Evolutionary conservation across 2,329 filamentous ascomycete genomes (phyloP).

Genomic region (Colletotrichum costaricense): DNA sequence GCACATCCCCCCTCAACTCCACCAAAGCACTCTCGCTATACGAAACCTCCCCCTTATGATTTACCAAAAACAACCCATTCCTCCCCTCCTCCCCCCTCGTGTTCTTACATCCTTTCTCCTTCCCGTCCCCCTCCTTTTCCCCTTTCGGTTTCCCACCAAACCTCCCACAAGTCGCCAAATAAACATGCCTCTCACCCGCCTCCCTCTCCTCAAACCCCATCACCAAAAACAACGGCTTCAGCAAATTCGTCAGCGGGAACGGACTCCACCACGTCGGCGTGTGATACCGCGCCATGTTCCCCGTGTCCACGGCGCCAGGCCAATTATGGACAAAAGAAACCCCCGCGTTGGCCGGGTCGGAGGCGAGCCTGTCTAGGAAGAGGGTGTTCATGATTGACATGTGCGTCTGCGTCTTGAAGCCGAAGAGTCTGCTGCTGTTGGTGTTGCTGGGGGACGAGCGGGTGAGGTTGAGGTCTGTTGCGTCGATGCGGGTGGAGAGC

Average conservation of each 20-base stretch:
- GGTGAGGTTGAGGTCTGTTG: constrained; percentile 40
- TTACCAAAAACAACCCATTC: constrained; percentile 24
- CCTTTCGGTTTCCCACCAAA: constrained; percentile 14
- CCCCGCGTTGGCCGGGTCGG: constrained; percentile 22
- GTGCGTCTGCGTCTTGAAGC: constrained; percentile 37
- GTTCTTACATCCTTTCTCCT: background rate
- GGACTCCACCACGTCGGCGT: constrained; percentile 7
- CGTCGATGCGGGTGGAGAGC: constrained; percentile 35
- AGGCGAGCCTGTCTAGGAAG: constrained; percentile 39
- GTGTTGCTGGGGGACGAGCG: background rate
- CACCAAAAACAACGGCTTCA: constrained; percentile 31
- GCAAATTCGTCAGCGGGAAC: constrained; percentile 14
- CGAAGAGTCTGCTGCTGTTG: constrained; percentile 35
- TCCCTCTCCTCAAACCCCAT: constrained; percentile 12
- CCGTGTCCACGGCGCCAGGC: constrained; percentile 44
- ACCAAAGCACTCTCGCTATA: background rate
- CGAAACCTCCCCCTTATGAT: constrained; percentile 28
- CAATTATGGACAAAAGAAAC: constrained; percentile 45
- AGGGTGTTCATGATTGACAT: constrained; percentile 39
- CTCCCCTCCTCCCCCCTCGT: background rate
- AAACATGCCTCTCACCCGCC: constrained; percentile 32
- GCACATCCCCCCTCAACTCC: constrained; percentile 14
- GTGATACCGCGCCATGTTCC: constrained; percentile 28
- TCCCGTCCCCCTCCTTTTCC: background rate
- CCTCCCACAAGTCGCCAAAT: constrained; percentile 17